A percentile compares a stretch with the other conserved stretches of the same genome.
Conservation (phyloP, 345 rosid species). For the Microthlaspi erraticum region DNA sequence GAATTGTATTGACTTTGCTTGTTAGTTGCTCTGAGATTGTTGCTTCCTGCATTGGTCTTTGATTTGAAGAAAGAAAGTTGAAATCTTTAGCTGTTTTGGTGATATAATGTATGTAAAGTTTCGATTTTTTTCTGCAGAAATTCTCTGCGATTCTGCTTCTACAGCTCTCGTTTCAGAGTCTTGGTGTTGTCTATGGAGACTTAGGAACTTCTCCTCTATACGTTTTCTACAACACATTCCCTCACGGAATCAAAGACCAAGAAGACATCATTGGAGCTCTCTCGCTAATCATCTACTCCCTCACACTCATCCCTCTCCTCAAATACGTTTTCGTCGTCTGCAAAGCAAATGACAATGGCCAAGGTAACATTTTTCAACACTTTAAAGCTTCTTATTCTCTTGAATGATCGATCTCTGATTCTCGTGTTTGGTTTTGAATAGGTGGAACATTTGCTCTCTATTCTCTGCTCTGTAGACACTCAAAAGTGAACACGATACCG, state of each 20-base stretch:
- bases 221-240: constrained; percentile 77
- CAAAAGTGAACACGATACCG: constrained; percentile 82
- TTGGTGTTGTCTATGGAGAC: constrained; percentile 78
- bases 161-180: constrained; percentile 74
- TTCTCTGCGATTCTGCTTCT: constrained; percentile 60
- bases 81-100: background rate
- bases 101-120: constrained; percentile 12
- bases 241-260: constrained; percentile 55
- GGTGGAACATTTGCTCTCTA: constrained; percentile 98
- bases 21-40: background rate
- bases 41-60: constrained; percentile 20
- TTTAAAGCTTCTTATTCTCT: no score
- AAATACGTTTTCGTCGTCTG: constrained; percentile 75
- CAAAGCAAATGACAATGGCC: constrained; percentile 75
- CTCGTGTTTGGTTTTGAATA: constrained; percentile 40
- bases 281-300: constrained; percentile 66
- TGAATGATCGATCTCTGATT: background rate
- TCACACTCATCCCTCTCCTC: constrained; percentile 69
- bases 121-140: constrained; percentile 49
- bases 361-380: constrained; percentile 56
- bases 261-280: constrained; percentile 75
- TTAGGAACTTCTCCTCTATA: constrained; percentile 75
- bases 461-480: constrained; percentile 94
- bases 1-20: background rate
- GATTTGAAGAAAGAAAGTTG: background rate